Base-by-base conservation (phyloP, 768 basidiomycete genomes). In the Leccinum truebloodii region DNA sequence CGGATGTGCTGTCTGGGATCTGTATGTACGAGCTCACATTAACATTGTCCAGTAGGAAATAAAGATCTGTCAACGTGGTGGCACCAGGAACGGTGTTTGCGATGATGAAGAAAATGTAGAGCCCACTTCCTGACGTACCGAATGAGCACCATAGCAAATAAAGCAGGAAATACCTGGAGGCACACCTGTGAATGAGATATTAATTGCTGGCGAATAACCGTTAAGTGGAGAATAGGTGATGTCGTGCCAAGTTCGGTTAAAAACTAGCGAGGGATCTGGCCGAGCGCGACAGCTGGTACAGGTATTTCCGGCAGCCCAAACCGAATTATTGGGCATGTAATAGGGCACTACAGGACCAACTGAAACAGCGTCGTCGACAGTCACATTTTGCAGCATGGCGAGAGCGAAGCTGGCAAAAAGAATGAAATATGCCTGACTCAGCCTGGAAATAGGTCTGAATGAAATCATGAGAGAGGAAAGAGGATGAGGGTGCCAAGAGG, bases 51-150 rank as follows among this genome's bases (percentile, higher is more conserved):
- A 68, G 48, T 5, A 41, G 12, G 30, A 68, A 69, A 5, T 41
- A 4, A 4, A 66, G 20, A 2, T 57, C 8, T 0, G 61, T 66
- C 30, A 32, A 32, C 7, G 56, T 59, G 1, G 18, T 4, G 8
- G 32, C 8, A 32, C 1, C 0, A 2, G 34, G 1, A 3, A 63
- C 10, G 1, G 2, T 54, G 46, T 68, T 69, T 8, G 65, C 60
- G 0, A 62, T n/a, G 54, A 64, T 67, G 28, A 69, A 69, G 41
- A 60, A 69, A 50, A 69, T 57, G 32, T 64, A 69, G 6, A 69
- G 0, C 0, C 52, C 62, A 7, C 26, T 69, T 22, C 67, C 62
- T 69, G 58, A 9, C 8, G 12, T 20, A 24, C 6, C 0, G 24
- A 44, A 26, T 13, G 6, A 22, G 28, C 30, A 14, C 56, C 24